phyloP scores from a whole-genome alignment of 2,329 filamentous ascomycete species.

The Aurifilum marmelostoma region DNA sequence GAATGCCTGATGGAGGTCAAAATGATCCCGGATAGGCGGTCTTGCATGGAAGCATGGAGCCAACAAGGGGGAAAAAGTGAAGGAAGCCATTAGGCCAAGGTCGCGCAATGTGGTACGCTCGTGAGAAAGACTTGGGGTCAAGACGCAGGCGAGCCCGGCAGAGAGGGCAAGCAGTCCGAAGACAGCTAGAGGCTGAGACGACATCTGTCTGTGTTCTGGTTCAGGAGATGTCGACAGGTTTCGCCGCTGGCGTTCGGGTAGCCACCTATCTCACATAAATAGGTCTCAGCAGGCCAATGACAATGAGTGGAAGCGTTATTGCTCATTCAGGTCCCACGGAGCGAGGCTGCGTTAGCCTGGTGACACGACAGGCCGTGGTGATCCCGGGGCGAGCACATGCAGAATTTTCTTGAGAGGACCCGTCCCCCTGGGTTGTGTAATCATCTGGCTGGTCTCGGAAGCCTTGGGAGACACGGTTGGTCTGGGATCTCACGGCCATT shows the following conservation, averaged over 20 bases:
- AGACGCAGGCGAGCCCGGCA: not conserved
- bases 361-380: constrained; percentile 29
- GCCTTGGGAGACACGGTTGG: not conserved
- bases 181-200: not conserved
- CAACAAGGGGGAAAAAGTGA: not conserved
- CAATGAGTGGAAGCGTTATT: not conserved
- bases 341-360: constrained; percentile 21
- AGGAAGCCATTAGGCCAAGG: not conserved
- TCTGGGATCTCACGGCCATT: too few relatives aligned
- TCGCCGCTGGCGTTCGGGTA: constrained; percentile 8
- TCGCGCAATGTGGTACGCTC: constrained; percentile 6
- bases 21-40: not conserved
- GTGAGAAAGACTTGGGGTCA: not conserved
- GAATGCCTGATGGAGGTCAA: not conserved
- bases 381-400: not conserved
- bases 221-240: not conserved
- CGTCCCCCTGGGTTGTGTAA: constrained; percentile 2
- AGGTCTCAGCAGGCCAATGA: constrained; percentile 6
- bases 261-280: not conserved
- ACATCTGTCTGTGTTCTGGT: not conserved
- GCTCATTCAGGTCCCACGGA: not conserved
- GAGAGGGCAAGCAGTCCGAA: not conserved
- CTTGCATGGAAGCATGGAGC: not conserved
- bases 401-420: not conserved
- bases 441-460: not conserved